A percentile compares a stretch with the other conserved stretches of the same genome.
phyloP scores from a whole-genome alignment of 2,329 filamentous ascomycete genomes.

The Claviceps digitariae region DNA sequence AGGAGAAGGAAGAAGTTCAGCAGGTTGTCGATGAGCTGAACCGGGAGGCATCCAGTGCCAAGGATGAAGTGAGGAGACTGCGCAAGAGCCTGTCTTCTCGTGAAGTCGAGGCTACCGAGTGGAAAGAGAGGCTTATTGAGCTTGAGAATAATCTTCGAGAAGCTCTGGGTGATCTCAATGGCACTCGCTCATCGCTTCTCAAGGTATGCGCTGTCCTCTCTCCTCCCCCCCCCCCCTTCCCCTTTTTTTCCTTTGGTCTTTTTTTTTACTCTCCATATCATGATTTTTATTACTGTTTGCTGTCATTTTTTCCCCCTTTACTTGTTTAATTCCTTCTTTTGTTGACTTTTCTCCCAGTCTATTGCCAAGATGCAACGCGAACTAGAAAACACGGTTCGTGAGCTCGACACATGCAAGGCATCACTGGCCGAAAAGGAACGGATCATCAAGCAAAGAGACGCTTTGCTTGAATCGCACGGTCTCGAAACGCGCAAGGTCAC shows the following conservation, averaged over 20 bases:
- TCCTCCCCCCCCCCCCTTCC: neutral
- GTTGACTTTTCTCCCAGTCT: slow-evolving; percentile 36
- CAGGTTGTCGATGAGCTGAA: slow-evolving; percentile 90
- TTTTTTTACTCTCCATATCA: neutral
- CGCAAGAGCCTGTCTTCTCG: slow-evolving; percentile 71
- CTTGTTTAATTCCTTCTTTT: neutral
- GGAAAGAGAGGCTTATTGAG: slow-evolving; percentile 82
- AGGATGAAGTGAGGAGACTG: slow-evolving; percentile 72
- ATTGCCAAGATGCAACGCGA: slow-evolving; percentile 81
- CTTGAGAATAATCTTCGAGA: slow-evolving; percentile 80
- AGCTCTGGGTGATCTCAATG: slow-evolving; percentile 75
- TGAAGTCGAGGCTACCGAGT: slow-evolving; percentile 79
- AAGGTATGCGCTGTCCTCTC: slow-evolving; percentile 37
- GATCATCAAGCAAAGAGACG: slow-evolving; percentile 78
- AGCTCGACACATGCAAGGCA: slow-evolving; percentile 66
- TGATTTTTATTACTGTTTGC: neutral
- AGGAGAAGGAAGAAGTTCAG: slow-evolving; percentile 91
- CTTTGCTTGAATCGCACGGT: slow-evolving; percentile 74
- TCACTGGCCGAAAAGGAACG: slow-evolving; percentile 82
- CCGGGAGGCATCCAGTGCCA: slow-evolving; percentile 62
- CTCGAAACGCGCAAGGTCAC: slow-evolving; percentile 74
- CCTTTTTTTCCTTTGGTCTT: no score
- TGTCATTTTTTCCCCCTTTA: neutral
- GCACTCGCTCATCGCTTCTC: slow-evolving; percentile 72
- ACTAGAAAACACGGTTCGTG: slow-evolving; percentile 68